Percentiles rank a stretch among this genome's conserved stretches.
Conservation (phyloP, 2,329 filamentous ascomycete species). For the Phyllosticta paracitricarpa region DNA sequence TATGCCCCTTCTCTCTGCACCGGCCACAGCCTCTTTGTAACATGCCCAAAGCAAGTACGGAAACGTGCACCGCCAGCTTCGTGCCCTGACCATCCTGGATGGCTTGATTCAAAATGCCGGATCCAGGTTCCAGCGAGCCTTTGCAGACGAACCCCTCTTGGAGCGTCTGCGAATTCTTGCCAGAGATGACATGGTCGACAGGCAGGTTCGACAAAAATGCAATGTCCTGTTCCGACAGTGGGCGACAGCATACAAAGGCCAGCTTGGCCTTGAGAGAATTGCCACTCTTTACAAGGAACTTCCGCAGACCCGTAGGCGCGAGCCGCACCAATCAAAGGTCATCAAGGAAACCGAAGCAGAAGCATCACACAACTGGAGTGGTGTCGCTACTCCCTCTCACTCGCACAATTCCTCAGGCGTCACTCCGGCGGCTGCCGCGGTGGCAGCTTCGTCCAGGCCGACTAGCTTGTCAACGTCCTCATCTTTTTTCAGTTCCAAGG, state of each 20-base stretch:
- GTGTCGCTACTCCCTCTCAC: conserved; percentile 23
- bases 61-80: conserved; percentile 81
- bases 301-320: conserved; percentile 50
- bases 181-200: conserved; percentile 74
- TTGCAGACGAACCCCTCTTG: conserved; percentile 82
- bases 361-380: conserved; percentile 48
- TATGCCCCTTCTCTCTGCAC: conserved; percentile 29
- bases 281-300: conserved; percentile 66
- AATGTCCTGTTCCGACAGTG: conserved; percentile 78
- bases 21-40: neutral
- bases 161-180: conserved; percentile 84
- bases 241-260: conserved; percentile 71
- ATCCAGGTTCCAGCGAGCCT: conserved; percentile 71
- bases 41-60: conserved; percentile 65
- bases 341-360: conserved; percentile 70
- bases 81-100: conserved; percentile 80
- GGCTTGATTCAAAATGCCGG: conserved; percentile 93
- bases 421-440: neutral
- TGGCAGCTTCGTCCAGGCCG: neutral
- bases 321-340: conserved; percentile 68
- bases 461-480: conserved; percentile 1
- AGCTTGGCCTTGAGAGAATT: conserved; percentile 68
- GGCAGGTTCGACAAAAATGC: conserved; percentile 79
- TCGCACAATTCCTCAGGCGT: conserved; percentile 11
- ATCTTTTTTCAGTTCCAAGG: conserved; percentile 33